phyloP scores from a whole-genome alignment of 1,284 basidiomycete genomes.

The Ustilago cynodontis region DNA sequence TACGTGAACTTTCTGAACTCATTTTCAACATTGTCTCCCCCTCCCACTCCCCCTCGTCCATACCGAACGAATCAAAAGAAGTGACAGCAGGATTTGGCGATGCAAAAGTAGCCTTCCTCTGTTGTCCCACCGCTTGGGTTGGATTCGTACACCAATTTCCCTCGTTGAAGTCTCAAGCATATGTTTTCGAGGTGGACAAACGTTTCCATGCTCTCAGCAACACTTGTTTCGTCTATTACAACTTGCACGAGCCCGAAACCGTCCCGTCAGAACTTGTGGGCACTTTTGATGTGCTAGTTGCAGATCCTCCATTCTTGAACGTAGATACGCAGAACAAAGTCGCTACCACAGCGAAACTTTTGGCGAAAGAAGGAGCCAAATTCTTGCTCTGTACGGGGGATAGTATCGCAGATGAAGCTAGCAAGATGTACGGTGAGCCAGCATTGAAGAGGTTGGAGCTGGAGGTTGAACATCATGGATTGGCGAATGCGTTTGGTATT shows the following conservation, averaged over 20 bases:
- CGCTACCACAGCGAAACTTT: conserved; percentile 22
- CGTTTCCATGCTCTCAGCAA: conserved; percentile 63
- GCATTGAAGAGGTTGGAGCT: conserved; percentile 32
- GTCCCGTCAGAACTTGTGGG: conserved; percentile 51
- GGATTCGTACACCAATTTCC: conserved; percentile 64
- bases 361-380: conserved; percentile 23
- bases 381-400: conserved; percentile 43
- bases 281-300: conserved; percentile 63
- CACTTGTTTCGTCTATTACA: conserved; percentile 65
- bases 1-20: conserved; percentile 32
- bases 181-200: conserved; percentile 67
- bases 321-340: conserved; percentile 48
- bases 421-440: conserved; percentile 38
- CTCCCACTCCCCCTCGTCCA: conserved; percentile 1
- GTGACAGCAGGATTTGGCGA: conserved; percentile 15
- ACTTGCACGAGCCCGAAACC: conserved; percentile 63
- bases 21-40: conserved; percentile 23
- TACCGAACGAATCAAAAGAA: background rate
- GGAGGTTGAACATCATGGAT: conserved; percentile 42
- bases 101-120: conserved; percentile 65
- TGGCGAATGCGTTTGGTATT: conserved; percentile 52
- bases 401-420: conserved; percentile 44
- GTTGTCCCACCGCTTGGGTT: conserved; percentile 69
- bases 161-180: conserved; percentile 40
- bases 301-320: conserved; percentile 68